Base-by-base conservation (phyloP, 306 rosid species). In the Sindora glabra region DNA sequence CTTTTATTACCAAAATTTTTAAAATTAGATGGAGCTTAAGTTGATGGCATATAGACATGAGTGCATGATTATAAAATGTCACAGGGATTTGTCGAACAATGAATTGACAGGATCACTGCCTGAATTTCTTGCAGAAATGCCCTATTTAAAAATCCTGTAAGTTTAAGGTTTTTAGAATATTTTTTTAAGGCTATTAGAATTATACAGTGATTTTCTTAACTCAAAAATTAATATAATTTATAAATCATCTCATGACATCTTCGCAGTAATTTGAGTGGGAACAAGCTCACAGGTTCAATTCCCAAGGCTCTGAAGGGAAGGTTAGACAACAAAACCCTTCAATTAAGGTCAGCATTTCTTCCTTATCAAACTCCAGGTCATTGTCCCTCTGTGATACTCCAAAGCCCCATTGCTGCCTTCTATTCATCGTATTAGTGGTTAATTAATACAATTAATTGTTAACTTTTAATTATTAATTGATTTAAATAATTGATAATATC, bases 11-110 rank as follows among this genome's bases (percentile, higher is more conserved):
- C n/a, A n/a, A n/a, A n/a, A n/a, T n/a, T n/a, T n/a, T n/a, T n/a
- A n/a, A n/a, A n/a, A n/a, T n/a, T n/a, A n/a, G n/a, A n/a, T n/a
- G n/a, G n/a, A n/a, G n/a, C n/a, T n/a, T n/a, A n/a, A n/a, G n/a
- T n/a, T n/a, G n/a, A n/a, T n/a, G n/a, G n/a, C n/a, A n/a, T n/a
- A n/a, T n/a, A n/a, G n/a, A n/a, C n/a, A n/a, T n/a, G n/a, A n/a
- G n/a, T n/a, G n/a, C n/a, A n/a, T n/a, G n/a, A n/a, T n/a, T n/a
- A n/a, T n/a, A n/a, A n/a, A n/a, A n/a, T n/a, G n/a, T n/a, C n/a
- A n/a, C 30, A 66, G 71, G 56, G 71, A 82, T 59, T 63, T 79
- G 34, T 75, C 85, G 25, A 41, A 72, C 71, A 82, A 82, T 54
- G 66, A 73, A 12, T 66, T 82, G 23, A 65, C 64, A 0, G 82